Base-by-base conservation (phyloP, 2,329 filamentous ascomycete genomes). In the Aspergillus clavatus region DNA sequence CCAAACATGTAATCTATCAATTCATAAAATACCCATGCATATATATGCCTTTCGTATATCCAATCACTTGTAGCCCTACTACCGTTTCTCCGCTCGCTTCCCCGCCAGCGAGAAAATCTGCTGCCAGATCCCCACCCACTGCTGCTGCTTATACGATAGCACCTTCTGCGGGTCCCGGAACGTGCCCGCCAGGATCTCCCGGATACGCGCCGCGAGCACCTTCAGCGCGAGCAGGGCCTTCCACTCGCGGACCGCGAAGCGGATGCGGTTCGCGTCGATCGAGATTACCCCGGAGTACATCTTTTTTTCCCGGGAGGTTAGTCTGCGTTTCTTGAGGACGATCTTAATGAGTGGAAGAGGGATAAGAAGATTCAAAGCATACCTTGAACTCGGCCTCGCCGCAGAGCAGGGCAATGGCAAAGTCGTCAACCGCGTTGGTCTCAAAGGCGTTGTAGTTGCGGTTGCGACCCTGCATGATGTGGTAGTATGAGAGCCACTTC, bases 391-490 rank as follows among this genome's bases (percentile, higher is more conserved):
- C 87, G 14, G 87, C 84, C 51, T 97, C 91, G 27, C 90, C 93
- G 47, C 89, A 93, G 42, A 96, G 77, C 22, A 98, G 72, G 12
- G 86, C 82, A 55, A 96, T 80, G 8, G 89, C 83, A 53, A 96
- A 86, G 35, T 89, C 84, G 37, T 95, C 85, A 1, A 85, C 83
- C 1, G 84, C 81, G 8, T 84, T 87, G 2, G 88, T 94, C 62
- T 95, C 89, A 55, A 96, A 90, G 0, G 93, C 93, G 53, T 95
- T 94, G 55, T 91, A 88, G 58, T 64, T 75, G 73, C 78, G 79
- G 78, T 83, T 87, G 71, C 74, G 89, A 2, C 86, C 86, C 66
- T 96, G 90, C 88, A 97, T 95, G 53, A 97, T 95, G 65, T 95
- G 87, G 70, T 97, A 97, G 66, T 95, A 98, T 0, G 87, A 93